Base-by-base conservation (phyloP, 1,284 basidiomycete genomes). In the Schizopora paradoxa region DNA sequence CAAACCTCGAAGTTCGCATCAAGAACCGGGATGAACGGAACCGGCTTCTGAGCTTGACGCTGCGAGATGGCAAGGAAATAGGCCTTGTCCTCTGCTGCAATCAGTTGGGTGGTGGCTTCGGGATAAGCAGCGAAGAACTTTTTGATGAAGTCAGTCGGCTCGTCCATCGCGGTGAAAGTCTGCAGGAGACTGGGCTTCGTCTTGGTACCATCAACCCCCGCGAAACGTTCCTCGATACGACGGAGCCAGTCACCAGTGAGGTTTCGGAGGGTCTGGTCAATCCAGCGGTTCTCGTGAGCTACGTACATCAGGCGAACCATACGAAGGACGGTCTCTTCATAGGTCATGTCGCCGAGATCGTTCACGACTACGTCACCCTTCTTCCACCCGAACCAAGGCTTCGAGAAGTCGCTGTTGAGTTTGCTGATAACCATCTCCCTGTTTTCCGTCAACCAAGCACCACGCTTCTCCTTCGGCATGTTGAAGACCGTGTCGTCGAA, bases 341-440 rank as follows among this genome's bases (percentile, higher is more conserved):
- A 99, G 13, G 95, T 98, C 95, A 99, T 97, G 59, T 96, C 91
- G 21, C 84, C 81, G 45, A 99, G 74, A 63, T 96, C 91, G 52
- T 83, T 79, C 31, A 89, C 89, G 55, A 90, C 80, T 7, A 69
- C 76, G 4, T 82, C 92, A 63, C 90, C 87, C 68, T 91, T 91
- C 82, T 95, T 97, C 79, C 83, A 84, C 16, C 86, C 89, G 61
- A 97, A 98, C 93, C 91, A 94, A 4, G 90, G 91, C 73, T 99
- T 99, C 56, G 87, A 82, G 67, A 97, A 98, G 70, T 98, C 91
- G 59, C 76, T 82, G 76, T 99, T 99, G 51, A 99, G 73, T 63
- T 94, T 91, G 49, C 74, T 76, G 60, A 99, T 95, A 45, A 99
- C 79, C 61, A 93, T 94, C 48, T 87, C 82, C 61, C 85, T 85